These are phyloP conservation scores for Kodamaea plutei DNA, from an alignment of 1,139 yeast species.

Conservation along the genomic window DNA sequence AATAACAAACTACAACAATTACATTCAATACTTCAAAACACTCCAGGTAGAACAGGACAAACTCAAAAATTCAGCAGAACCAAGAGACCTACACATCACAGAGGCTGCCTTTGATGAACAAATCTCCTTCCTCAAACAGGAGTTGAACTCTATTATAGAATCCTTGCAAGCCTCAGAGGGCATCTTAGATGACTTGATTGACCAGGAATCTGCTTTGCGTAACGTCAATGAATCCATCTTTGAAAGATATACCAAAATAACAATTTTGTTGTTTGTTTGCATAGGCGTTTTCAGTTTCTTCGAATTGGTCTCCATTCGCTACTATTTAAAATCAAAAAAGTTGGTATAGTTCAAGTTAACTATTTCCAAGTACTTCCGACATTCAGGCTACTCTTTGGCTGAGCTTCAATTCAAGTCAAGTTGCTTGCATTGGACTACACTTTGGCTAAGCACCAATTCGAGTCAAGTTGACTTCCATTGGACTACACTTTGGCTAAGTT, in stretches of 20 bases:
- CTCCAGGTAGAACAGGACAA: conserved; percentile 13
- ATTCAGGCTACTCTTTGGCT: too few relatives aligned
- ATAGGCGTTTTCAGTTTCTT: conserved; percentile 28
- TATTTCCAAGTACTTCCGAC: too few relatives aligned
- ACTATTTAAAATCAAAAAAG: conserved; percentile 26
- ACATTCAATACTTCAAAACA: conserved; percentile 32
- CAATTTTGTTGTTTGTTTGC: conserved; percentile 24
- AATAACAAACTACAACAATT: conserved; percentile 34
- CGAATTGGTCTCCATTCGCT: conserved; percentile 28
- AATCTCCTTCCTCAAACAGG: conserved; percentile 26
- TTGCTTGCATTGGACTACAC: too few relatives aligned
- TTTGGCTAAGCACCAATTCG: too few relatives aligned
- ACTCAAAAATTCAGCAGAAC: conserved; percentile 3
- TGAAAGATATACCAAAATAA: conserved; percentile 28
- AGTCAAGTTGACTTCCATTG: too few relatives aligned
- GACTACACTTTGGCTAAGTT: too few relatives aligned
- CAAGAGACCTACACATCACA: conserved; percentile 16
- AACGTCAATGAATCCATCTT: conserved; percentile 40
- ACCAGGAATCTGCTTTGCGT: conserved; percentile 34
- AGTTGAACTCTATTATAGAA: conserved; percentile 29
- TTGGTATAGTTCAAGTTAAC: conserved; percentile 19
- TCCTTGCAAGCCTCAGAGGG: conserved; percentile 26
- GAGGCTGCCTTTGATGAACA: conserved; percentile 33
- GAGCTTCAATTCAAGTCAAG: too few relatives aligned
- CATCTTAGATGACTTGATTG: conserved; percentile 26